phyloP scores from a whole-genome alignment of 2,329 filamentous ascomycete species.

The Sporothrix brasiliensis region DNA sequence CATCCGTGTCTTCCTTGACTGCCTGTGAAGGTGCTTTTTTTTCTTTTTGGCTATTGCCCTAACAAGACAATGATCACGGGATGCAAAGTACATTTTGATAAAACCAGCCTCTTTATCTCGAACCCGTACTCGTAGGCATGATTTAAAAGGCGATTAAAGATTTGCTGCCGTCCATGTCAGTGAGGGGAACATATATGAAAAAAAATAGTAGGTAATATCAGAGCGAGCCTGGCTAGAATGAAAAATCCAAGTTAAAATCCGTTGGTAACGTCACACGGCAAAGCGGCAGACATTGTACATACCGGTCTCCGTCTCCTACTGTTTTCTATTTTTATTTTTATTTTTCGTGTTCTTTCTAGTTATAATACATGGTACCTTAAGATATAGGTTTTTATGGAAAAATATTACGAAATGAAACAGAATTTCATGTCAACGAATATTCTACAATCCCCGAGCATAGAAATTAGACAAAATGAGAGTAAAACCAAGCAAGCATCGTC shows the following conservation, averaged over 20 bases:
- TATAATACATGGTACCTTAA: too few relatives aligned
- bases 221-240: too few relatives aligned
- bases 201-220: neutral
- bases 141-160: neutral
- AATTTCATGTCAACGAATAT: too few relatives aligned
- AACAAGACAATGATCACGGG: neutral
- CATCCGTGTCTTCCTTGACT: neutral
- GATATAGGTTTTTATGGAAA: neutral
- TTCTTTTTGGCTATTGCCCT: neutral
- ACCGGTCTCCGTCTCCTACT: neutral
- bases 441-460: too few relatives aligned
- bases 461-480: too few relatives aligned
- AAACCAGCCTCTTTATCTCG: neutral
- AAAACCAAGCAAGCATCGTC: too few relatives aligned
- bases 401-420: neutral
- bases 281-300: neutral
- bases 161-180: neutral
- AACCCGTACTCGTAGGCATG: constrained; percentile 11
- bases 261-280: constrained; percentile 1
- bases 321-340: neutral
- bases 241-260: neutral
- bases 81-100: neutral
- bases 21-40: neutral
- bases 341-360: neutral
- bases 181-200: neutral